Evolutionary conservation across 805 yeast genomes (phyloP).

Genomic region (Pichia cabralensis): DNA sequence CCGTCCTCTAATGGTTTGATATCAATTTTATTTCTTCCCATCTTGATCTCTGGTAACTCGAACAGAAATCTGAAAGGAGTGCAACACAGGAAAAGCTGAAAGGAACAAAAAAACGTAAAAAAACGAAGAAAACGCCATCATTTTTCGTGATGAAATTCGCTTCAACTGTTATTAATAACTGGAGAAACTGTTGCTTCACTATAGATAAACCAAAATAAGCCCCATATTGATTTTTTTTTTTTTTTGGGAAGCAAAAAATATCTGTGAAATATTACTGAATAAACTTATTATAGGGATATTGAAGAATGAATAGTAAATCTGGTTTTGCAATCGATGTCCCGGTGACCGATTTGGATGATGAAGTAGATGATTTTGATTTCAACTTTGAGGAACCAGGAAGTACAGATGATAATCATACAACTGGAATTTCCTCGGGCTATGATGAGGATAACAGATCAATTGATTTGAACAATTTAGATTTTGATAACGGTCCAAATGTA

Average conservation of each 20-base stretch:
- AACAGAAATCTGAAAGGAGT: background rate
- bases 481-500: slow-evolving; percentile 1
- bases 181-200: no score
- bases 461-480: slow-evolving; percentile 9
- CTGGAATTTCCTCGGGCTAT: slow-evolving; percentile 2
- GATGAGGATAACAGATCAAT: no score
- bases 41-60: slow-evolving; percentile 23
- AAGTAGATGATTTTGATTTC: slow-evolving; percentile 29
- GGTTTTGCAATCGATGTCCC: slow-evolving; percentile 38
- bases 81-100: background rate
- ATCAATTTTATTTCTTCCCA: slow-evolving; percentile 97
- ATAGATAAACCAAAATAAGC: no score
- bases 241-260: no score
- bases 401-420: slow-evolving; percentile 11
- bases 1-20: slow-evolving; percentile 88
- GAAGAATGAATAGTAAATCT: no score
- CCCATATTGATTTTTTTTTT: no score
- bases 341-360: slow-evolving; percentile 46
- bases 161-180: no score
- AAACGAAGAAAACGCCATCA: no score
- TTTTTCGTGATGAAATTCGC: no score
- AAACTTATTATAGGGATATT: no score
- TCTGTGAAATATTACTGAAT: no score
- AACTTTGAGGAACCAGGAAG: slow-evolving; percentile 16
- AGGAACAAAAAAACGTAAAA: background rate